Percentiles rank a stretch among this genome's conserved stretches.
phyloP scores from a whole-genome alignment of 1,139 yeast species.

The Zygoascus meyerae region DNA sequence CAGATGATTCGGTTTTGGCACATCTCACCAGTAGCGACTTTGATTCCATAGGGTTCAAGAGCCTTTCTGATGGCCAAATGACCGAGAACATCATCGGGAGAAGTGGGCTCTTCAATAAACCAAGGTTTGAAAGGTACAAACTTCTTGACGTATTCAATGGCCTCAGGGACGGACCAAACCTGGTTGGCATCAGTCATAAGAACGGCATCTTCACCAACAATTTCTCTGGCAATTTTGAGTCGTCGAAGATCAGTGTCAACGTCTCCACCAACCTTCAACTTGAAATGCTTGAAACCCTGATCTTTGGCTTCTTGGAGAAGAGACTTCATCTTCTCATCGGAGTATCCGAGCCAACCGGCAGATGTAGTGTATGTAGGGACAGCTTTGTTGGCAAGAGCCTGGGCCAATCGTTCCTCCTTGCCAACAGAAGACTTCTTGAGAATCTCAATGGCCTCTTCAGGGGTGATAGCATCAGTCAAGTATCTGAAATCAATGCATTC shows the following conservation, averaged over 20 bases:
- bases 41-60: slow-evolving; percentile 35
- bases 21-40: slow-evolving; percentile 42
- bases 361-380: slow-evolving; percentile 43
- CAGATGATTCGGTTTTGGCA: slow-evolving; percentile 39
- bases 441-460: slow-evolving; percentile 36
- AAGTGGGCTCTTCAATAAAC: slow-evolving; percentile 41
- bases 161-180: slow-evolving; percentile 41
- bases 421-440: slow-evolving; percentile 31
- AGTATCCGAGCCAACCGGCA: slow-evolving; percentile 43
- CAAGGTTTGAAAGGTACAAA: slow-evolving; percentile 37
- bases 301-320: slow-evolving; percentile 33
- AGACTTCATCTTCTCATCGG: slow-evolving; percentile 38
- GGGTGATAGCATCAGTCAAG: slow-evolving; percentile 38
- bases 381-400: slow-evolving; percentile 34
- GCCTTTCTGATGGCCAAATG: slow-evolving; percentile 37
- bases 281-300: slow-evolving; percentile 39
- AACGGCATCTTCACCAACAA: slow-evolving; percentile 35
- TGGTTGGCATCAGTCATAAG: slow-evolving; percentile 38
- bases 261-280: slow-evolving; percentile 40
- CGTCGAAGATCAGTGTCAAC: slow-evolving; percentile 36
- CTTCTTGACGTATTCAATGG: slow-evolving; percentile 37
- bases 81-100: slow-evolving; percentile 39
- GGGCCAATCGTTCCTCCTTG: slow-evolving; percentile 33
- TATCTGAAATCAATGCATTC: slow-evolving; percentile 41
- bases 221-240: slow-evolving; percentile 36